phyloP scores from a whole-genome alignment of 495 filamentous ascomycete species.

The Neurospora sp. region DNA sequence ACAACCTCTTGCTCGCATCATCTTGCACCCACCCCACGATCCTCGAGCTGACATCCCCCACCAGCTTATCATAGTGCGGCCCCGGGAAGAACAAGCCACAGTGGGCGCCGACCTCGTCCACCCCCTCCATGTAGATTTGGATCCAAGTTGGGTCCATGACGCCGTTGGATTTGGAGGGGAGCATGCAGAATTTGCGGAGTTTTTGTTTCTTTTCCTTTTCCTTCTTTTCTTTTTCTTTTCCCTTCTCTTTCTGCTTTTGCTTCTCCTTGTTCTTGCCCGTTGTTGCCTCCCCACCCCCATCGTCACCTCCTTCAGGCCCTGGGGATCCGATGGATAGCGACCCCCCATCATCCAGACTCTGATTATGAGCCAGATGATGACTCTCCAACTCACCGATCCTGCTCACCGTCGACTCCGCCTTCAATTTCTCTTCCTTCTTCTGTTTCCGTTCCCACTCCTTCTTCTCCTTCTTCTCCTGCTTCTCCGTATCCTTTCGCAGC shows the following conservation, averaged over 20 bases:
- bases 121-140: slow-evolving; percentile 64
- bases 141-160: slow-evolving; percentile 53
- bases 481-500: slow-evolving; percentile 21
- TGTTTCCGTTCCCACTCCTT: slow-evolving; percentile 15
- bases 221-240: slow-evolving; percentile 10
- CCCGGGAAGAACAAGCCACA: slow-evolving; percentile 68
- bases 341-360: not conserved
- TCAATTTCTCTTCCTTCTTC: slow-evolving; percentile 9
- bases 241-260: not conserved
- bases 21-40: slow-evolving; percentile 67
- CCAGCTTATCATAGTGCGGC: slow-evolving; percentile 61
- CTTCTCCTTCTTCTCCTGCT: slow-evolving; percentile 8
- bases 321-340: not conserved
- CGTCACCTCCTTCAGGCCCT: slow-evolving; percentile 6
- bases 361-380: not conserved
- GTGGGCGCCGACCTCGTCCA: slow-evolving; percentile 81
- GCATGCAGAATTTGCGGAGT: slow-evolving; percentile 67
- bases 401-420: slow-evolving; percentile 6
- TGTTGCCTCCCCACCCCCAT: slow-evolving; percentile 1
- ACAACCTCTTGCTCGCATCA: slow-evolving; percentile 29
- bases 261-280: not conserved
- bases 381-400: not conserved
- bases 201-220: slow-evolving; percentile 23
- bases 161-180: slow-evolving; percentile 44
- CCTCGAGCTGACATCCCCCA: slow-evolving; percentile 60